Evolutionary conservation across 495 filamentous ascomycete genomes (phyloP), one percentile per base, ranked within the genome.

Genomic region (Ascodesmis nigricans): DNA sequence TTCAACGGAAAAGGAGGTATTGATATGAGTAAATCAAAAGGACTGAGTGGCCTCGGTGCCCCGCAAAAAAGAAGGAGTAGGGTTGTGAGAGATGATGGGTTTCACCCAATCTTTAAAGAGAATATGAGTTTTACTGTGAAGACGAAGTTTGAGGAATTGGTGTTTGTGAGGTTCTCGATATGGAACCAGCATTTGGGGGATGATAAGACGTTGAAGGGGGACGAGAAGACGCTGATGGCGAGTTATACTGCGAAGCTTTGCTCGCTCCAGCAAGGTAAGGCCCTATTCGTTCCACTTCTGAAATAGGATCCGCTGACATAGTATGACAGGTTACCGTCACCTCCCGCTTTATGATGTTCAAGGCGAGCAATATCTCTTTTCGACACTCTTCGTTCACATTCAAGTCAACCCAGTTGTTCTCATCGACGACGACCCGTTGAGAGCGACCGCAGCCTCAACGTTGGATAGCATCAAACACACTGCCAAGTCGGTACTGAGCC

Each of bases 111-210:
- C 22, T 97, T 87, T 55, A 67, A 77, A 42, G 68, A 76, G 38
- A 63, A 65, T 6, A 77, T 78, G 57, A 65, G 63, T 35, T 67
- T 92, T 49, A 70, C 70, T 19, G 52, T 93, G 22, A 78, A 77
- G 29, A 93, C 87, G 21, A 83, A 81, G 44, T 81, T 84, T 45
- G 83, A 84, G 1, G 79, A 84, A 42, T 58, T 97, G 31, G 76
- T 95, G 24, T 95, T 93, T 57, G 75, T 97, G 20, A 73, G 79
- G 23, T 93, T 77, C 65, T 81, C 71, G n/a, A 76, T 93, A 24
- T 81, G 74, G 62, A 77, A 79, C 39, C 79, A 78, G 3, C 48
- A 64, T 39, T 76, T 79, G 43, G 77, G 71, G 11, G 63, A 65
- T 19, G 68, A 67, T 34, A 62, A 65, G 43, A 67, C 72, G 10